Evolutionary conservation across 768 basidiomycete species (phyloP), one percentile per base, ranked within the genome.

Genomic region (Mycena filopes): DNA sequence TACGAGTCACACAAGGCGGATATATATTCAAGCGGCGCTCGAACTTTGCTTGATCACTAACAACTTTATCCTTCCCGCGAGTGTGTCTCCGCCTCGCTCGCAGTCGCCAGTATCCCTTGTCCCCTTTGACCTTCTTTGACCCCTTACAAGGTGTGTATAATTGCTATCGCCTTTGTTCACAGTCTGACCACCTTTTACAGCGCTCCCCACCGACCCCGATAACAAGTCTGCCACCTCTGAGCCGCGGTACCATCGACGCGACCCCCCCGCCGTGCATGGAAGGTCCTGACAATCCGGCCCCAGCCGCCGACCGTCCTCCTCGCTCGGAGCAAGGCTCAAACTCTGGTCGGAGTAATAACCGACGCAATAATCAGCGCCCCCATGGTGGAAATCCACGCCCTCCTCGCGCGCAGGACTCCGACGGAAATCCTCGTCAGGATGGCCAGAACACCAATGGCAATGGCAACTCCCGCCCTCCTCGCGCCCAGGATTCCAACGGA

Each of bases 271-370:
- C 36, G 36, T 66, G 65, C 55, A 66, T 66, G 65, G 65, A 66
- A 56, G 65, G 60, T 49, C 65, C 60, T 29, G 65, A 66, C 65
- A 66, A 66, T 62, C 65, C 65, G 60, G 60, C 55, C 18, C 53
- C 53, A 48, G 31, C 41, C n/a, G 55, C 59, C 42, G 65, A 66
- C 28, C 55, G 49, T 62, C 55, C 60, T 51, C 25, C 43, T 36
- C 36, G 36, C 15, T 36, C 10, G 9, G 33, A 43, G 45, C 60
- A 60, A 62, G 65, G 62, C 60, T 41, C 55, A 66, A 62, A 48
- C 25, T 6, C 33, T 31, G 65, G 65, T 62, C 65, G 60, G 60
- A 61, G 57, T 50, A 50, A 51, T 43, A 61, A 54, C 65, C 65
- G 65, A 62, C 65, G 65, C 38, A 62, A 66, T 21, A 61, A 58